Conservation (phyloP, 2,329 filamentous ascomycete genomes). For the Ophiostoma tasmaniense region DNA sequence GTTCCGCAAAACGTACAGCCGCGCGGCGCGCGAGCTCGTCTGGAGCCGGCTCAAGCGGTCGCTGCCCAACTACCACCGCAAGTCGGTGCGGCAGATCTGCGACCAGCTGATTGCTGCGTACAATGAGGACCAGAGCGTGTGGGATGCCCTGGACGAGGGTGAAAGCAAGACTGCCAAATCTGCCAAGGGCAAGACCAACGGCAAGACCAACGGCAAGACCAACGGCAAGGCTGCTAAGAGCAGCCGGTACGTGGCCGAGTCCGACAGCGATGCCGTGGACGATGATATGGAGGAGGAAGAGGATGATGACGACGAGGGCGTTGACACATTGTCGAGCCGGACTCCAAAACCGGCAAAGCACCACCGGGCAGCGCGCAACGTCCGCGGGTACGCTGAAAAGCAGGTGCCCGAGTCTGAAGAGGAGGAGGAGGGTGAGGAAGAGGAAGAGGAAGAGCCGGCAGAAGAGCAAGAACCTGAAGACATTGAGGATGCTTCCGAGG, state of each 20-base stretch:
- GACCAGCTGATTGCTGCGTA: constrained; percentile 18
- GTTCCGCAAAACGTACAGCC: constrained; percentile 17
- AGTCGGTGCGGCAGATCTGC: constrained; percentile 17
- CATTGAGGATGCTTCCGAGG: background rate
- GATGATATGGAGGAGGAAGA: background rate
- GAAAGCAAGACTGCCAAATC: background rate
- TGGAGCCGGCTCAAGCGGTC: constrained; percentile 22
- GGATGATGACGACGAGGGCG: background rate
- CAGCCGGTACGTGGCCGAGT: constrained; percentile 10
- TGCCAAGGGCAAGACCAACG: background rate
- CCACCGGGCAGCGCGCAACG: background rate
- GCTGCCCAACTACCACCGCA: constrained; percentile 17
- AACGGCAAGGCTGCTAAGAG: constrained; percentile 10
- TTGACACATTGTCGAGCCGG: background rate
- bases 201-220: too few relatives aligned
- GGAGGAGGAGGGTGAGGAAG: background rate
- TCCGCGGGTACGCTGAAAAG: constrained; percentile 7
- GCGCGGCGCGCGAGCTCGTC: constrained; percentile 19
- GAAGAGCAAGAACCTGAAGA: background rate
- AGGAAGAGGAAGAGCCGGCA: too few relatives aligned
- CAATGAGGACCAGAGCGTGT: constrained; percentile 9
- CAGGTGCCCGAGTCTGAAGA: constrained; percentile 15
- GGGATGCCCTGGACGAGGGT: constrained; percentile 15
- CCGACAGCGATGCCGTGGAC: constrained; percentile 1
- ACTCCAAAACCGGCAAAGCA: background rate